These are phyloP conservation scores for Monoraphidium neglectum DNA, from an alignment of 139 green algal genomes.

Conservation along the genomic window DNA sequence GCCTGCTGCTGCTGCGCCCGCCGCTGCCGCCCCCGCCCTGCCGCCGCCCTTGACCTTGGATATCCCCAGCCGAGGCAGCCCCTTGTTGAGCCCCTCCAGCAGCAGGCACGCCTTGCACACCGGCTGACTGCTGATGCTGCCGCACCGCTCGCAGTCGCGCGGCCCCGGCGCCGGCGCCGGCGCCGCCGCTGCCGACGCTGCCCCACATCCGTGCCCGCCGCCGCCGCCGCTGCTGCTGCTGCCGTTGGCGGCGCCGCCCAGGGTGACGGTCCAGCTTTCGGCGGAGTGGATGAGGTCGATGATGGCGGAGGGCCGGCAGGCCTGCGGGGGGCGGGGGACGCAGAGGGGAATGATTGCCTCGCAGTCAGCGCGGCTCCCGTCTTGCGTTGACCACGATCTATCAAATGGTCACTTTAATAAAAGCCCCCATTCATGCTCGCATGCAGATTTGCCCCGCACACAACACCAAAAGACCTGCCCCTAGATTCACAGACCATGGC, in stretches of 20 bases:
- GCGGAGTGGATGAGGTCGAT: conserved; percentile 86
- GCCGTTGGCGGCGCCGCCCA: background rate
- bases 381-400: no score
- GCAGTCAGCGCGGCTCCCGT: no score
- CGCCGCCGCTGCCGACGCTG: background rate
- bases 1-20: background rate
- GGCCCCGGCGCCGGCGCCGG: background rate
- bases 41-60: conserved; percentile 3
- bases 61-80: conserved; percentile 63
- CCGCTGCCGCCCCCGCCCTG: background rate
- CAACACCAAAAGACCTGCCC: no score
- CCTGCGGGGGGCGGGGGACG: conserved; percentile 47
- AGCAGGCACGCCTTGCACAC: conserved; percentile 92
- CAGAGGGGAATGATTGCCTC: no score
- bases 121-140: conserved; percentile 85
- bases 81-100: conserved; percentile 87
- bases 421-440: no score
- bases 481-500: no score
- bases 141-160: conserved; percentile 74
- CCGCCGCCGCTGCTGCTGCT: background rate
- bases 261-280: conserved; percentile 64
- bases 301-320: conserved; percentile 77
- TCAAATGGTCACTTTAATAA: no score
- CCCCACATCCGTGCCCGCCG: background rate
- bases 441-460: no score